Base-by-base conservation (phyloP, 305 asterid genomes). In the Rubia peregrina region DNA sequence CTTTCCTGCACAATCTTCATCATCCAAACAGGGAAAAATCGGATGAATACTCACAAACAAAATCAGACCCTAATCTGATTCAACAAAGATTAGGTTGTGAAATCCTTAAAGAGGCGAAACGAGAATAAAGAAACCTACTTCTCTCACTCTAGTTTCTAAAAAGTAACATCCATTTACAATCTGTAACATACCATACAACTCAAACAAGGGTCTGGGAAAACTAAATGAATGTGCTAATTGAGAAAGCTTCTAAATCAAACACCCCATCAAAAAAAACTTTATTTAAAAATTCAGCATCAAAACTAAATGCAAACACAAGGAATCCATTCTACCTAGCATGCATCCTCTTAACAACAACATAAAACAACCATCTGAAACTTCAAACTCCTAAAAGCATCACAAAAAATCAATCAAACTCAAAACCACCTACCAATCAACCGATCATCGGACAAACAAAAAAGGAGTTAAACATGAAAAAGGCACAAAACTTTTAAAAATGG, bases 1-100 rank as follows among this genome's bases (percentile, higher is more conserved):
- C 81, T 84, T 73, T 72, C 78, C 68, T 72, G 80, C 79, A 82
- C 72, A 78, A 71, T 72, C 85, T 81, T 73, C 75, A 72, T 67
- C 6, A 19, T 53, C 22, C 77, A 38, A 65, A 53, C 5, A 53
- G 48, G 61, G 21, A 55, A 24, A 30, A 56, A 42, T n/a, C 14
- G 24, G 68, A 53, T 36, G 40, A 14, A 67, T 12, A 67, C 21
- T 17, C 33, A 3, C 33, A 16, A 61, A 24, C 4, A 22, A 63
- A n/a, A 44, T 11, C 10, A 30, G 22, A 43, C 14, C 61, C 49
- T 42, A 14, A 5, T 13, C 12, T 22, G 33, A 43, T 42, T 43
- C 9, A 26, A 8, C 16, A 21, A 70, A 1, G 36, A 33, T 33
- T 33, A 33, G 3, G 36, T 55, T 42, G 0, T 51, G 22, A 51